Evolutionary conservation across 306 rosid genomes (phyloP), one percentile per base, ranked within the genome.

Genomic region (Medicago ruthenica): DNA sequence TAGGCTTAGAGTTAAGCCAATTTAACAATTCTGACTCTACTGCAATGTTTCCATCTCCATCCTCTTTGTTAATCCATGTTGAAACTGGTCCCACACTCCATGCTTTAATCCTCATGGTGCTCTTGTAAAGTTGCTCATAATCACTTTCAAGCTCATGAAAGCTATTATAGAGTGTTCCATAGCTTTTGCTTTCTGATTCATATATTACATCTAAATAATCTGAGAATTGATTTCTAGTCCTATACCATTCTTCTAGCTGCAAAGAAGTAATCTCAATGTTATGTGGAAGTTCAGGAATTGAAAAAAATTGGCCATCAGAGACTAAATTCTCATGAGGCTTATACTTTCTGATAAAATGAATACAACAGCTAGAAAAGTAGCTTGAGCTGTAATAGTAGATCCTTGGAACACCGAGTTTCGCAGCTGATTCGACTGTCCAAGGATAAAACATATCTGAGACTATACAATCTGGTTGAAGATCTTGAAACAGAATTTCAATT

Each of bases 21-120:
- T 34, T 80, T 20, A 73, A 8, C 64, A 58, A 55, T 47, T 73
- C 70, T 27, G 79, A 18, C 36, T 44, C 64, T 54, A 44, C 5
- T 15, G 11, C 16, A 66, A 66, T 59, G 2, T 54, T 67, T 36
- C n/a, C 17, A 12, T 27, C 69, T 36, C n/a, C 17, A 12, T 27
- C 69, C 41, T 36, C 47, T 20, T 44, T 60, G 45, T 76, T 63
- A 53, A 21, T 34, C 77, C 74, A 76, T 0, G 64, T 20, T 31
- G 84, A 62, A 76, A 81, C 78, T 63, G 84, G 84, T 70, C 84
- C 84, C 41, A 76, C 16, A 68, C 73, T 75, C 84, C 80, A 81
- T 20, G 68, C 34, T 18, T 81, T 81, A 62, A 81, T 18, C 67
- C 73, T 76, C 44, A 53, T 13, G 5, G 73, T 53, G 14, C 14